Conservation (phyloP, 139 green algal species). For the Gonium pectorale region DNA sequence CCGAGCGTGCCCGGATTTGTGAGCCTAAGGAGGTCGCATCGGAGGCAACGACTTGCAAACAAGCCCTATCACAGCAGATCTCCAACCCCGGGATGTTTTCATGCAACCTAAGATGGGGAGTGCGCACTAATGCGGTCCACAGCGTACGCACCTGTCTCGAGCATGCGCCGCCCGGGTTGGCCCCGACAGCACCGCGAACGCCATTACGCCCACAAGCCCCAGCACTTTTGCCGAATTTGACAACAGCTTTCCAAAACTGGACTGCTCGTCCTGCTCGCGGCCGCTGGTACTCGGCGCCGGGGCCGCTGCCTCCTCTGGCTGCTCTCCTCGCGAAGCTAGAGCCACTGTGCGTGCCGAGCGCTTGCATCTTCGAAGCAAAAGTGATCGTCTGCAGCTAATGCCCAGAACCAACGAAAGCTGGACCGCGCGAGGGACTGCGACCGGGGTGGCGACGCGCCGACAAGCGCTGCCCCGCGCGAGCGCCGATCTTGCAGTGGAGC, state of each 20-base stretch:
- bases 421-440: neutral
- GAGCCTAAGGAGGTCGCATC: too few species aligned
- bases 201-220: constrained; percentile 6
- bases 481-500: constrained; percentile 10
- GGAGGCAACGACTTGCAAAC: too few species aligned
- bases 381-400: neutral
- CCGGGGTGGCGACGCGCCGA: constrained; percentile 8
- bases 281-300: neutral
- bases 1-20: too few species aligned
- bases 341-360: neutral
- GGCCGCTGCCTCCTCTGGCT: neutral
- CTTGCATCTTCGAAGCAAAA: neutral
- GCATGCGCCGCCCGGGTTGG: constrained; percentile 34
- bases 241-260: neutral
- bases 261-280: neutral
- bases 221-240: neutral
- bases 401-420: neutral
- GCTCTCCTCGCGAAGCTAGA: constrained; percentile 12
- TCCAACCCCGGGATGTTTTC: too few species aligned
- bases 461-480: neutral
- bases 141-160: constrained; percentile 11
- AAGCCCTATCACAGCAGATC: too few species aligned
- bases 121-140: neutral
- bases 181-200: neutral
- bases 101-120: too few species aligned